Conservation (phyloP, 2,329 filamentous ascomycete species). For the Bertia moriformis region DNA sequence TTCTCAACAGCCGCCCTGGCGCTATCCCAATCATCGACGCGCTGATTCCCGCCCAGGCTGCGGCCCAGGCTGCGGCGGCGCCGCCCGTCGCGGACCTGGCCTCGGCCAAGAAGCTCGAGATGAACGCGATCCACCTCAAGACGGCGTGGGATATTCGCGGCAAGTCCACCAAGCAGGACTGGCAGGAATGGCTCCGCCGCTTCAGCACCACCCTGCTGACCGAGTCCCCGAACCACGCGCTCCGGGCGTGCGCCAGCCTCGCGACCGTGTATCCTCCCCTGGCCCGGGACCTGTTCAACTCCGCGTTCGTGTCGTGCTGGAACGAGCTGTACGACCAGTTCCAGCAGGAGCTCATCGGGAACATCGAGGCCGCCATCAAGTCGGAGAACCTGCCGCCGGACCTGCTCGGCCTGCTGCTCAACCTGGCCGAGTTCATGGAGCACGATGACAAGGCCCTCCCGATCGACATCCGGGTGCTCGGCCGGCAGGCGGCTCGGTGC, state of each 20-base stretch:
- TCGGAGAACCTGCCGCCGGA: slow-evolving; percentile 93
- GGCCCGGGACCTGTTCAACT: slow-evolving; percentile 89
- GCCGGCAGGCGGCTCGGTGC: slow-evolving; percentile 87
- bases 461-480: slow-evolving; percentile 87
- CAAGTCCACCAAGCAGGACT: slow-evolving; percentile 94
- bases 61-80: too few species aligned
- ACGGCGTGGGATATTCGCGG: slow-evolving; percentile 92
- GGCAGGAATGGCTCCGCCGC: slow-evolving; percentile 94
- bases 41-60: too few species aligned
- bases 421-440: slow-evolving; percentile 98
- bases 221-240: slow-evolving; percentile 88
- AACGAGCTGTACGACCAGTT: slow-evolving; percentile 93
- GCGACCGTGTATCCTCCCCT: slow-evolving; percentile 84
- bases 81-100: background rate
- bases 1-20: slow-evolving; percentile 74
- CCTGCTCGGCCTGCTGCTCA: slow-evolving; percentile 80
- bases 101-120: slow-evolving; percentile 74
- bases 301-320: slow-evolving; percentile 97
- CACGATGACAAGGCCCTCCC: slow-evolving; percentile 96
- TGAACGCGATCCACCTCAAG: slow-evolving; percentile 94
- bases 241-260: slow-evolving; percentile 80
- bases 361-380: slow-evolving; percentile 87
- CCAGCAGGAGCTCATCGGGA: slow-evolving; percentile 88
- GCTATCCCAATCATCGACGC: too few species aligned
- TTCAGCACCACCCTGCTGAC: slow-evolving; percentile 91